A percentile compares a stretch with the other conserved stretches of the same genome.
phyloP scores from a whole-genome alignment of 2,329 filamentous ascomycete genomes.

The Phyllosticta ampelicida region DNA sequence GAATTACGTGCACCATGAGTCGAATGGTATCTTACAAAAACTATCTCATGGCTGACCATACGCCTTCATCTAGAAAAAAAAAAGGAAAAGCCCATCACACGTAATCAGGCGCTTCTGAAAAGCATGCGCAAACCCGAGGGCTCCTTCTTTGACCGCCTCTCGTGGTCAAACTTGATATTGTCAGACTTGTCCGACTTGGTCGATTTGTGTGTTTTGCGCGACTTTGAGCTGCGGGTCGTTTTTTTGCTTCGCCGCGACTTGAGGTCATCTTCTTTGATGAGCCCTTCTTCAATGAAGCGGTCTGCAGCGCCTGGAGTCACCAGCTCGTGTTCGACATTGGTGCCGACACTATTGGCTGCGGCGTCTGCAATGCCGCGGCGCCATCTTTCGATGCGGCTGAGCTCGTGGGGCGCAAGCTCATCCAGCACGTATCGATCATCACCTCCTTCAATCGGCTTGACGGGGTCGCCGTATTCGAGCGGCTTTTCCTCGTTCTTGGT shows the following conservation, averaged over 20 bases:
- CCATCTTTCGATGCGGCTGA: slow-evolving; percentile 52
- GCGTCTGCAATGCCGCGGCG: slow-evolving; percentile 51
- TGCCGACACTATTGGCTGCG: slow-evolving; percentile 43
- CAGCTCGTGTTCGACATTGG: slow-evolving; percentile 55
- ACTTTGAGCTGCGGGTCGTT: slow-evolving; percentile 16
- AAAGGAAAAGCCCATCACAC: neutral
- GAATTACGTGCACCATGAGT: neutral
- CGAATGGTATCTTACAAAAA: neutral
- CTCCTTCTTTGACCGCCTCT: slow-evolving; percentile 29
- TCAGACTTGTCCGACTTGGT: slow-evolving; percentile 19
- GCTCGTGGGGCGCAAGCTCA: slow-evolving; percentile 46
- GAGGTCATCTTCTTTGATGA: slow-evolving; percentile 38
- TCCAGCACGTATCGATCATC: slow-evolving; percentile 34
- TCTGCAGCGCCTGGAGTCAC: slow-evolving; percentile 47
- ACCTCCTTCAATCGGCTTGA: slow-evolving; percentile 14
- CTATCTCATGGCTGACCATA: neutral
- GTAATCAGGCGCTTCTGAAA: slow-evolving; percentile 18
- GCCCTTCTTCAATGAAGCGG: slow-evolving; percentile 35
- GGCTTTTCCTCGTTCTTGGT: slow-evolving; percentile 29
- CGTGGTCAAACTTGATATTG: slow-evolving; percentile 23
- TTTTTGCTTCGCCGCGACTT: slow-evolving; percentile 25
- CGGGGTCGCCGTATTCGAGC: slow-evolving; percentile 14
- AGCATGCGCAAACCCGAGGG: slow-evolving; percentile 32
- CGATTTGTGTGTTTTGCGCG: slow-evolving; percentile 13
- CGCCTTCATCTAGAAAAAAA: neutral